Base-by-base conservation (phyloP, 257 asterid genomes). In the Nicotiana obtusifolia region DNA sequence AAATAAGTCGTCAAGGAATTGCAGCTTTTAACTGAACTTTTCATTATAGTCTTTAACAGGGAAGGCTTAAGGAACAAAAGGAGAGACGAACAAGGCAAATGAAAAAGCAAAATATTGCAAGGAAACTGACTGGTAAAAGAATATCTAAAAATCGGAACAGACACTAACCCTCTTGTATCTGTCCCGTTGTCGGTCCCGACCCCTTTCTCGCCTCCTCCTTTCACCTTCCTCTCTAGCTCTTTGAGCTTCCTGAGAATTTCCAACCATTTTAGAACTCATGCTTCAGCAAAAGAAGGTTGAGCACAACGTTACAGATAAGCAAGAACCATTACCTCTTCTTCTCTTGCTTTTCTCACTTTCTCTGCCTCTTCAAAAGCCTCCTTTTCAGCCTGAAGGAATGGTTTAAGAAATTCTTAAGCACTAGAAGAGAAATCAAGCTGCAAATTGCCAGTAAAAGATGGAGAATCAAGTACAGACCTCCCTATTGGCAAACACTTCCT, bases 201-300 rank as follows among this genome's bases (percentile, higher is more conserved):
- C 98, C 87, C 97, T 87, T 81, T 91, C 97, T 85, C 69, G 87
- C 84, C 92, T 89, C 89, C 98, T 91, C 85, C 84, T 95, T 85
- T 95, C 98, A 80, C 98, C 97, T 86, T 95, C 98, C 90, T 95
- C 98, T 82, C 96, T 91, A 75, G 98, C 97, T 92, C 95, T 81
- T 67, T 87, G 93, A 60, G 95, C 90, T 84, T 95, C 98, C 98
- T 94, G 77, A 37, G 28, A 41, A 73, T 73, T 78, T 20, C 77
- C 82, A 80, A 30, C 30, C 66, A 28, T 64, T 37, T 35, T 71
- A 78, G 19, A 85, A 7, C 59, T 24, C 47, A 68, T 83, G 85
- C 69, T 62, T 83, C 26, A 81, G 68, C 31, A 41, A 44, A 60
- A 37, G 17, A 59, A 31, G 60, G 5, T 26, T 69, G 84, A 28